Percentiles rank a stretch among this genome's conserved stretches.
Conservation (phyloP, 2,329 filamentous ascomycete genomes). For the Ophiocordyceps sinensis region DNA sequence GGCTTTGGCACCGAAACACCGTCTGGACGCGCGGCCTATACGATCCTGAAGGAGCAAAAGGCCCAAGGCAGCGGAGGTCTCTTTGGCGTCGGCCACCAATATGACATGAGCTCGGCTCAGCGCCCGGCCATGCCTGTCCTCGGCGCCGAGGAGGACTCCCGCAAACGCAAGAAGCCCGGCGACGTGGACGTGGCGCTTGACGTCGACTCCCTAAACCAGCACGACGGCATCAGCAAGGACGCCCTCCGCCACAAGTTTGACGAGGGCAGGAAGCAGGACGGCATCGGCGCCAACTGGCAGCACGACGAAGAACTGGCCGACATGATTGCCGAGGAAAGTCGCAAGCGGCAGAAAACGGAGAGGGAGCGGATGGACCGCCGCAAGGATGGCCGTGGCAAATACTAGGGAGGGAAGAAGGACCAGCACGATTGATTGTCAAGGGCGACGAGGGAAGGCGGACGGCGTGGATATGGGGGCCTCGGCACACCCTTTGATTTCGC, state of each 20-base stretch:
- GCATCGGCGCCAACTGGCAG: slow-evolving; percentile 53
- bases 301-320: slow-evolving; percentile 81
- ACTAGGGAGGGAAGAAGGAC: slow-evolving; percentile 14
- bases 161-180: slow-evolving; percentile 90
- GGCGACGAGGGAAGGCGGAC: too few species aligned
- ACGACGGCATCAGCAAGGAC: slow-evolving; percentile 72
- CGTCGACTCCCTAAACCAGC: slow-evolving; percentile 59
- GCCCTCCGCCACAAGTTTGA: slow-evolving; percentile 73
- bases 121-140: slow-evolving; percentile 53
- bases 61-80: slow-evolving; percentile 70
- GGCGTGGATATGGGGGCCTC: too few species aligned
- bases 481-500: too few species aligned
- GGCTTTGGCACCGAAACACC: slow-evolving; percentile 80
- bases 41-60: slow-evolving; percentile 78
- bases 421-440: too few species aligned
- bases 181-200: slow-evolving; percentile 91
- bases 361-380: slow-evolving; percentile 60
- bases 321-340: slow-evolving; percentile 88
- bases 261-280: slow-evolving; percentile 49
- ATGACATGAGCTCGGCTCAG: slow-evolving; percentile 54
- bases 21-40: slow-evolving; percentile 65
- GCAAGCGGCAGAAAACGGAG: slow-evolving; percentile 81
- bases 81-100: slow-evolving; percentile 88
- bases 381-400: slow-evolving; percentile 39
- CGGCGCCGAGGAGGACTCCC: slow-evolving; percentile 60